phyloP scores from a whole-genome alignment of 1,284 basidiomycete species.

The Ganoderma meredithae region DNA sequence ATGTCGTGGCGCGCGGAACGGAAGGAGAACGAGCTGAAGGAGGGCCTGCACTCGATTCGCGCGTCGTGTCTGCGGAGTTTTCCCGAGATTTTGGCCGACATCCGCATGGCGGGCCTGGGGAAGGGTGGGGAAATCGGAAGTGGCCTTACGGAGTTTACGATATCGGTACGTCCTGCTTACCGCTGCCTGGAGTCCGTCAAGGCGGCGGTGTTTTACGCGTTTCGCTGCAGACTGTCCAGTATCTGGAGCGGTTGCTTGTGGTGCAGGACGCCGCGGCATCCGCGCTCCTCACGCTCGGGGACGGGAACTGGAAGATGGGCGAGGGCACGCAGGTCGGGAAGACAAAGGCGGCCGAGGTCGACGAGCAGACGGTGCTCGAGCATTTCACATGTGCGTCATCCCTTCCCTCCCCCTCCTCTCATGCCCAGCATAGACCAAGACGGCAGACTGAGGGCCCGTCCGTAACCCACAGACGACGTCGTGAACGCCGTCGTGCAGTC shows the following conservation, averaged over 20 bases:
- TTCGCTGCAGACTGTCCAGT: slow-evolving; percentile 63
- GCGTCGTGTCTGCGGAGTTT: slow-evolving; percentile 78
- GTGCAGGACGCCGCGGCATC: slow-evolving; percentile 71
- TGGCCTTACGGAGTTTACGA: slow-evolving; percentile 67
- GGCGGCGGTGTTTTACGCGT: not conserved
- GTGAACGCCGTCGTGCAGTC: slow-evolving; percentile 65
- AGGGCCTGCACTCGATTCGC: slow-evolving; percentile 67
- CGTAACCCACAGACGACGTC: slow-evolving; percentile 62
- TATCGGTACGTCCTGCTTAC: slow-evolving; percentile 52
- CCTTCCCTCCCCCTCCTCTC: not conserved
- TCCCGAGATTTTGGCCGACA: slow-evolving; percentile 79
- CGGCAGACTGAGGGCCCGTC: too few relatives aligned
- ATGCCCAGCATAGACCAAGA: too few relatives aligned
- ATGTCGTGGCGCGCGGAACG: slow-evolving; percentile 54
- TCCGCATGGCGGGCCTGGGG: slow-evolving; percentile 65
- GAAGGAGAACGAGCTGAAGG: slow-evolving; percentile 74
- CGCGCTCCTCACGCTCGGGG: slow-evolving; percentile 72
- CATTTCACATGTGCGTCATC: slow-evolving; percentile 71
- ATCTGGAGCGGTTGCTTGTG: slow-evolving; percentile 71
- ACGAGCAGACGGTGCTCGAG: slow-evolving; percentile 69
- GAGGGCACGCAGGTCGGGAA: slow-evolving; percentile 74
- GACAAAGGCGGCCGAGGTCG: slow-evolving; percentile 55
- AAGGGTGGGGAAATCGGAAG: slow-evolving; percentile 61
- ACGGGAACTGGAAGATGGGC: slow-evolving; percentile 90
- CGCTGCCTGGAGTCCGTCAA: slow-evolving; percentile 2